A percentile compares a stretch with the other conserved stretches of the same genome.
Evolutionary conservation across 345 rosid species (phyloP).

Genomic region (Euphorbia tirucalli): DNA sequence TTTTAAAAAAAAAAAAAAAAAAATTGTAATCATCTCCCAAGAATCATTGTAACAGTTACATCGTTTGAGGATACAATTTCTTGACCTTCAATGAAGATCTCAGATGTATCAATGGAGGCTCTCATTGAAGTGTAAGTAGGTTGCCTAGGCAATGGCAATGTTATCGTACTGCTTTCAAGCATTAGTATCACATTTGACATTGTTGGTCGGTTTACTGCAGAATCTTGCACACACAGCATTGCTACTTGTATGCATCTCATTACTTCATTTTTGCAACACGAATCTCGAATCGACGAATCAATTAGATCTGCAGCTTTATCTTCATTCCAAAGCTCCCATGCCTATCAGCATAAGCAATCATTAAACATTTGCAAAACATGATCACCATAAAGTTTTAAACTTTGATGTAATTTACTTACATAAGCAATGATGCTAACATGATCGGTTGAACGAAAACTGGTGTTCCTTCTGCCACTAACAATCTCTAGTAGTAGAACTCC

Average conservation of each 20-base stretch:
- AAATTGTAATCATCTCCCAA: constrained; percentile 42
- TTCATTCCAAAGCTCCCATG: constrained; percentile 30
- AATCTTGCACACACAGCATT: constrained; percentile 30
- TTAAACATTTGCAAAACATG: neutral
- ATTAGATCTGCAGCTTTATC: constrained; percentile 21
- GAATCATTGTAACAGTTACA: constrained; percentile 46
- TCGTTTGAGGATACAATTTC: constrained; percentile 53
- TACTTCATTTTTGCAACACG: constrained; percentile 1
- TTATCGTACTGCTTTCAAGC: constrained; percentile 13
- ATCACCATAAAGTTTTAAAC: neutral
- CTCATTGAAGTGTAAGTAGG: constrained; percentile 45
- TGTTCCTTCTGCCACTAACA: constrained; percentile 27
- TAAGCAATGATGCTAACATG: constrained; percentile 21
- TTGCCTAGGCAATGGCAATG: constrained; percentile 27
- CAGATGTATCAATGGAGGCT: constrained; percentile 35
- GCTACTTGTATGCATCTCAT: constrained; percentile 26
- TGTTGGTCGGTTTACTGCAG: constrained; percentile 23
- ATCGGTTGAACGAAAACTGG: constrained; percentile 23
- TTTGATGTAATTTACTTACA: constrained; percentile 17
- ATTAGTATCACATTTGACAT: constrained; percentile 24
- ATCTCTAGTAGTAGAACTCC: constrained; percentile 28
- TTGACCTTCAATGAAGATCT: constrained; percentile 31
- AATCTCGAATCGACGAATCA: constrained; percentile 19
- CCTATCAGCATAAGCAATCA: constrained; percentile 1
- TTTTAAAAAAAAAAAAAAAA: neutral